Percentiles rank a stretch among this genome's conserved stretches.
Evolutionary conservation across 1,139 yeast species (phyloP).

Genomic region (Debaryomyces subglobosus): DNA sequence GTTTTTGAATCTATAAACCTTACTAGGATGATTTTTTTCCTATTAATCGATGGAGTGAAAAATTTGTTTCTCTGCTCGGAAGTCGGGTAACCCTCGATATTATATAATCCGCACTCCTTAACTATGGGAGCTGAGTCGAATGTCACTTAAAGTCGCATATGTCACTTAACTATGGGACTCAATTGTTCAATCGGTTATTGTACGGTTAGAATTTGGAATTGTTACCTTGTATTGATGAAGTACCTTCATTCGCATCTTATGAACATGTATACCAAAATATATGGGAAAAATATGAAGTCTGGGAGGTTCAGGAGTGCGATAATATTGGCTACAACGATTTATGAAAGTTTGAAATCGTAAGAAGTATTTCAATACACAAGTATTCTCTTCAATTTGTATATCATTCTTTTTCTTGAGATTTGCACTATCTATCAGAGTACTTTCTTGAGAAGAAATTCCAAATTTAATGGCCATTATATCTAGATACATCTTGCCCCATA

Average conservation of each 20-base stretch:
- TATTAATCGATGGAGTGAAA: constrained; percentile 10
- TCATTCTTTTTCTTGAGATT: neutral
- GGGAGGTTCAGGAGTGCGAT: neutral
- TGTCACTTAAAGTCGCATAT: constrained; percentile 6
- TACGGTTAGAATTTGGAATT: constrained; percentile 5
- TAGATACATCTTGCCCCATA: neutral
- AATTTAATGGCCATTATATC: neutral
- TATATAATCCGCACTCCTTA: constrained; percentile 18
- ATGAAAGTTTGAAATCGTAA: neutral
- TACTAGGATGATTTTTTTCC: constrained; percentile 1
- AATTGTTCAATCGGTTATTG: neutral
- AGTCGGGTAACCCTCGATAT: constrained; percentile 24
- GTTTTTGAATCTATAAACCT: constrained; percentile 1
- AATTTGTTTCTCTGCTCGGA: constrained; percentile 12
- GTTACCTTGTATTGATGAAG: neutral
- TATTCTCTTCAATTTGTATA: neutral
- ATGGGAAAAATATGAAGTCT: neutral
- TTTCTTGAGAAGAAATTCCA: neutral
- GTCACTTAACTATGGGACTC: neutral
- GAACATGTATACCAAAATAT: neutral
- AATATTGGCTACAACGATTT: neutral
- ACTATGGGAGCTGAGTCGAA: constrained; percentile 20
- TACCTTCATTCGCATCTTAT: no score
- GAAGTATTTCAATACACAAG: neutral
- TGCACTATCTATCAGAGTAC: neutral